These are phyloP conservation scores for Epichloe glyceriae DNA, from an alignment of 2,329 filamentous ascomycete species.

Conservation along the genomic window DNA sequence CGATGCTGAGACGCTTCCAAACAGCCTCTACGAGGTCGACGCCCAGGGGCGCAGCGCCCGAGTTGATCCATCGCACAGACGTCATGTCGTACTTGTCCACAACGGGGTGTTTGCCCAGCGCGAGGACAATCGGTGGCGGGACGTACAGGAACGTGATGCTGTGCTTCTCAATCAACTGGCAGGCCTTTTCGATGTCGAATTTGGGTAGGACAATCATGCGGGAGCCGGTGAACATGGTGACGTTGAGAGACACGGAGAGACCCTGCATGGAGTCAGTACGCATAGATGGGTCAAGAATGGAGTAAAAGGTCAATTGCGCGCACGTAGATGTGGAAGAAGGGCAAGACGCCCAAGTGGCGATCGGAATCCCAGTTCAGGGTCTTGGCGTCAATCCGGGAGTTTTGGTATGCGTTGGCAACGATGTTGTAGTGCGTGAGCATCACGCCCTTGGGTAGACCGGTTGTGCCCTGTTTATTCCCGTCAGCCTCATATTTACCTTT, in stretches of 20 bases:
- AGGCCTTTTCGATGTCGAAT: conserved; percentile 73
- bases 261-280: conserved; percentile 12
- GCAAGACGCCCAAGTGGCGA: conserved; percentile 63
- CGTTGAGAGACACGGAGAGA: conserved; percentile 18
- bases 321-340: conserved; percentile 88
- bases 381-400: conserved; percentile 36
- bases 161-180: conserved; percentile 60
- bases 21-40: conserved; percentile 66
- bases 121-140: conserved; percentile 71
- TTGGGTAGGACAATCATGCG: conserved; percentile 58
- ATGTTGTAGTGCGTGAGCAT: conserved; percentile 77
- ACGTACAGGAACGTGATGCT: conserved; percentile 68
- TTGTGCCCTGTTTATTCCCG: conserved; percentile 48
- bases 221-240: conserved; percentile 43
- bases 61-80: conserved; percentile 71
- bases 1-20: conserved; percentile 59
- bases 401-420: conserved; percentile 56
- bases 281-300: neutral
- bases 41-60: conserved; percentile 74
- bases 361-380: conserved; percentile 52
- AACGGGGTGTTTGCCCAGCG: conserved; percentile 64
- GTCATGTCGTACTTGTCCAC: conserved; percentile 73
- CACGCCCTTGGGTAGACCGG: conserved; percentile 83
- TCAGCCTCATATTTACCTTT: too few species aligned
- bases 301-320: conserved; percentile 13